phyloP scores from a whole-genome alignment of 2,329 filamentous ascomycete genomes.

The Colletotrichum sp. region DNA sequence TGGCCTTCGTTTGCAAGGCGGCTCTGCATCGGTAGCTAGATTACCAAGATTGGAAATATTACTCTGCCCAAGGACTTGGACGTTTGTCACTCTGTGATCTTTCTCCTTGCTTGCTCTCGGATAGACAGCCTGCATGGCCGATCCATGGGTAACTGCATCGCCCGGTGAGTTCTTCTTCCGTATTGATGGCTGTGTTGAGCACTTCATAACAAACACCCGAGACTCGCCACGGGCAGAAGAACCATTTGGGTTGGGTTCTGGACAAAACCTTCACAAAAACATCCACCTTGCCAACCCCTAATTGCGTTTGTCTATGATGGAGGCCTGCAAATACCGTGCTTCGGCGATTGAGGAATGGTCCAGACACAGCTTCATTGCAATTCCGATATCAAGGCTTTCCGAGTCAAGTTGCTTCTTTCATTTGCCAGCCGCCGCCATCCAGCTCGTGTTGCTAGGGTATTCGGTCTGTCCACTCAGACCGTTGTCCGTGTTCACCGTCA shows the following conservation, averaged over 20 bases:
- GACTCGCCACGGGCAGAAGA: not conserved
- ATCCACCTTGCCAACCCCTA: not conserved
- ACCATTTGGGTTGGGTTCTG: not conserved
- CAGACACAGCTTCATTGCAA: not conserved
- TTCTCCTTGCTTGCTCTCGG: not conserved
- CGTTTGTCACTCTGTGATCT: not conserved
- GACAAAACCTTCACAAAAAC: not conserved
- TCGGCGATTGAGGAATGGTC: not conserved
- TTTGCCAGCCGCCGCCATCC: not conserved
- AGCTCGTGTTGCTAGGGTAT: not conserved
- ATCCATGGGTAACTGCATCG: not conserved
- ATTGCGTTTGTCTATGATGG: not conserved
- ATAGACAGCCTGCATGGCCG: not conserved
- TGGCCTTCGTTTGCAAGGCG: not conserved
- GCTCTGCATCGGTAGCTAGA: not conserved
- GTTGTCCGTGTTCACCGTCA: not conserved
- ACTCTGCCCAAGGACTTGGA: not conserved
- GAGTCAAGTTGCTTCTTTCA: not conserved
- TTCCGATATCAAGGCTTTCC: not conserved
- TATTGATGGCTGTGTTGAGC: not conserved
- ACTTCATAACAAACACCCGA: not conserved
- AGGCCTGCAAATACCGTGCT: not conserved
- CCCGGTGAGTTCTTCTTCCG: not conserved
- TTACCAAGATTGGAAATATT: not conserved
- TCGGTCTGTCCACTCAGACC: not conserved